phyloP scores from a whole-genome alignment of 164 flowering plant genomes.

The Hamamelis virginiana region DNA sequence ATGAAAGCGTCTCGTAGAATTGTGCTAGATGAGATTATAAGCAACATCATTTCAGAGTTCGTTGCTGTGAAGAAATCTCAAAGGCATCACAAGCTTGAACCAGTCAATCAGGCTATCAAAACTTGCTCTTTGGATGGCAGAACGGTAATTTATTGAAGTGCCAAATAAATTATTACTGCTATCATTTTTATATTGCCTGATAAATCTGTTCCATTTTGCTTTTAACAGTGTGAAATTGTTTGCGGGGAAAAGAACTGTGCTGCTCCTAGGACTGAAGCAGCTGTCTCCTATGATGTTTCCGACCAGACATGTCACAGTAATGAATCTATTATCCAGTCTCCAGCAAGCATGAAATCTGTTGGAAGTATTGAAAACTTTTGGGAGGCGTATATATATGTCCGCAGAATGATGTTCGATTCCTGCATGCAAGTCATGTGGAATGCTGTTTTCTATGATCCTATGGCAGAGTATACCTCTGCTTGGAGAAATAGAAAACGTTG shows the following conservation, averaged over 20 bases:
- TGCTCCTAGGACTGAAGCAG: constrained; percentile 18
- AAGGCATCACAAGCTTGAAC: constrained; percentile 38
- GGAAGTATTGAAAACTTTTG: constrained; percentile 54
- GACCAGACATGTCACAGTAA: constrained; percentile 9
- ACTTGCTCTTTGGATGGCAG: constrained; percentile 20
- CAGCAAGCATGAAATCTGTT: constrained; percentile 39
- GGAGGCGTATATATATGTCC: constrained; percentile 33
- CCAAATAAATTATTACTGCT: not conserved
- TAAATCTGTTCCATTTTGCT: constrained; percentile 3
- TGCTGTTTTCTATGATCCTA: constrained; percentile 70
- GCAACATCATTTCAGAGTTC: constrained; percentile 56
- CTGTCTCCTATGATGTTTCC: constrained; percentile 13
- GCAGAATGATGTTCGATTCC: constrained; percentile 46
- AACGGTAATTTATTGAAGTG: constrained; percentile 26
- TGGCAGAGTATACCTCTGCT: constrained; percentile 47
- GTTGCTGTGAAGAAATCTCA: constrained; percentile 50
- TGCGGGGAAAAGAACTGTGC: constrained; percentile 12
- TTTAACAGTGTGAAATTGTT: constrained; percentile 29
- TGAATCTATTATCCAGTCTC: constrained; percentile 14
- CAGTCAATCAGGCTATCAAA: constrained; percentile 24
- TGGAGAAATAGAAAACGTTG: constrained; percentile 79
- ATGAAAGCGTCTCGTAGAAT: constrained; percentile 81
- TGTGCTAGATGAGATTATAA: constrained; percentile 79
- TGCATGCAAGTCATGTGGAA: constrained; percentile 87
- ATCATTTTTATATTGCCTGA: not conserved